Evolutionary conservation across 495 filamentous ascomycete species (phyloP).

Genomic region (Haplographium delicatum): DNA sequence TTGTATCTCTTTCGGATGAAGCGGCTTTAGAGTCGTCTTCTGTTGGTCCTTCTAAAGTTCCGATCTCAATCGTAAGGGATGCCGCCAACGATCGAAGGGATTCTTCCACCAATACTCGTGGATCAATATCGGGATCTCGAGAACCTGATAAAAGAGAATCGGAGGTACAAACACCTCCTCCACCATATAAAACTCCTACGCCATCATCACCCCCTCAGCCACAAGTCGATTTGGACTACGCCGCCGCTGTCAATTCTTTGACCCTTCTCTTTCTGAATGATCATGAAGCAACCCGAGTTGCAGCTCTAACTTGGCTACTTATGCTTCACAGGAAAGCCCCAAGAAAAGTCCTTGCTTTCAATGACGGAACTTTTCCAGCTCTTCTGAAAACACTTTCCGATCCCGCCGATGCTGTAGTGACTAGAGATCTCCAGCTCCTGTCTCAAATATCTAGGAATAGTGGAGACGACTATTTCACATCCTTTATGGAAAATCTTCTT

Average conservation of each 20-base stretch:
- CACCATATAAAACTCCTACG: slow-evolving; percentile 41
- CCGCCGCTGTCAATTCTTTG: slow-evolving; percentile 91
- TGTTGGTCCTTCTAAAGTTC: slow-evolving; percentile 39
- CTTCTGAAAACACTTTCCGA: slow-evolving; percentile 95
- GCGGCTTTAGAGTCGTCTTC: slow-evolving; percentile 38
- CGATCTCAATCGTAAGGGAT: slow-evolving; percentile 43
- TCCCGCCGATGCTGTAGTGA: slow-evolving; percentile 92
- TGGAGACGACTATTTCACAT: slow-evolving; percentile 94
- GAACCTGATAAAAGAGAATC: slow-evolving; percentile 55
- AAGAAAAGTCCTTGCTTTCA: slow-evolving; percentile 88
- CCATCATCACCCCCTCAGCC: slow-evolving; percentile 42
- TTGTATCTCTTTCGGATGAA: slow-evolving; percentile 85
- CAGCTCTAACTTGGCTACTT: slow-evolving; percentile 90
- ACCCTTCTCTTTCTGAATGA: slow-evolving; percentile 94
- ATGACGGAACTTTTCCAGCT: slow-evolving; percentile 94
- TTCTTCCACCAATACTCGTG: slow-evolving; percentile 44
- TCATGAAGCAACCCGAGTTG: slow-evolving; percentile 91
- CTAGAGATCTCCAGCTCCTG: slow-evolving; percentile 86
- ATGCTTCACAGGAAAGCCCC: slow-evolving; percentile 96
- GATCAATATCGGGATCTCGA: slow-evolving; percentile 47
- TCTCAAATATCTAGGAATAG: slow-evolving; percentile 95
- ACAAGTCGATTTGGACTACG: slow-evolving; percentile 84
- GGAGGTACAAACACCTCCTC: slow-evolving; percentile 37
- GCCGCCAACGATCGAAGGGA: slow-evolving; percentile 43
- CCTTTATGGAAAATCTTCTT: slow-evolving; percentile 95